Evolutionary conservation across 441 rosid genomes (phyloP).

Genomic region (Sinapis alba): DNA sequence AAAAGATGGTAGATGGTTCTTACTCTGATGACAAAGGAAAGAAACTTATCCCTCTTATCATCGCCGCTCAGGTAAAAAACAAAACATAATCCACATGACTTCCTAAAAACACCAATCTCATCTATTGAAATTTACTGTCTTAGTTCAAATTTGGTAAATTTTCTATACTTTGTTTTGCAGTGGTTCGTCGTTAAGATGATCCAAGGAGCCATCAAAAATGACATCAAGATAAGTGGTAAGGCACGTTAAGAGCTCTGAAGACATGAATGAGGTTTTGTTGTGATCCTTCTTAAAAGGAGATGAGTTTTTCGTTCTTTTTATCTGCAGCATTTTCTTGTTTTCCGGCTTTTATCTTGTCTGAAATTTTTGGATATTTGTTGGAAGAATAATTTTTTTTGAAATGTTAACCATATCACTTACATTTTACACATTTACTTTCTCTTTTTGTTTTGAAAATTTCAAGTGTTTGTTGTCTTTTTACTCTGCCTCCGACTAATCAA

Average conservation of each 20-base stretch:
- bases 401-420: background rate
- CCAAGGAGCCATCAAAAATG: constrained; percentile 66
- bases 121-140: background rate
- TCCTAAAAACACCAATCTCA: background rate
- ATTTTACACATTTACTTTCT: constrained; percentile 7
- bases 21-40: constrained; percentile 69
- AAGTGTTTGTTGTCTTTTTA: constrained; percentile 17
- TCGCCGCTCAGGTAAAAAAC: constrained; percentile 60
- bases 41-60: constrained; percentile 58
- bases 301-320: constrained; percentile 19
- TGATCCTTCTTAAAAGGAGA: constrained; percentile 16
- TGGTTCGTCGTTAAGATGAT: constrained; percentile 67
- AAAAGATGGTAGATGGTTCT: constrained; percentile 86
- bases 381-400: background rate
- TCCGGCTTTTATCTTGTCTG: constrained; percentile 1
- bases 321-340: constrained; percentile 16
- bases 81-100: background rate
- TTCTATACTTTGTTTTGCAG: constrained; percentile 40
- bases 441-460: background rate
- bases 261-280: constrained; percentile 23
- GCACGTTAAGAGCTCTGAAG: constrained; percentile 48
- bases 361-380: constrained; percentile 9
- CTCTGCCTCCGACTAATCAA: constrained; percentile 34
- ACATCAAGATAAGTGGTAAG: constrained; percentile 54
- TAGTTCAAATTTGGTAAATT: background rate